Conservation (phyloP, 2,329 filamentous ascomycete species). For the Colletotrichum tabaci region DNA sequence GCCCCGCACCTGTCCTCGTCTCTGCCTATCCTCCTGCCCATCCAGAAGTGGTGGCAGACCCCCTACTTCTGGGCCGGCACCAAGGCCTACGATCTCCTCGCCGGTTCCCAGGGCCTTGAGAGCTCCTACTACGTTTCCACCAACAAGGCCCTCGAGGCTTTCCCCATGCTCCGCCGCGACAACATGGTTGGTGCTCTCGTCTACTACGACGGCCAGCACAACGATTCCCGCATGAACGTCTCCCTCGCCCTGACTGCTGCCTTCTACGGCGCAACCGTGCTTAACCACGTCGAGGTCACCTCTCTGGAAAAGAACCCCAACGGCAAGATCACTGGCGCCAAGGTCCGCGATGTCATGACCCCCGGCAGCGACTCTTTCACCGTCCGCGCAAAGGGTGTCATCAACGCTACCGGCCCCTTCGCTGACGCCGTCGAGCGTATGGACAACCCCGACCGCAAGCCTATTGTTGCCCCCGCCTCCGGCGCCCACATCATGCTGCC, state of each 20-base stretch:
- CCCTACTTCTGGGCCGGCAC: slow-evolving; percentile 81
- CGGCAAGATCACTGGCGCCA: slow-evolving; percentile 79
- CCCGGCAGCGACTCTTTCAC: slow-evolving; percentile 74
- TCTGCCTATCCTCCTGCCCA: slow-evolving; percentile 86
- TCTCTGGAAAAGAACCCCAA: slow-evolving; percentile 78
- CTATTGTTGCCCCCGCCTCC: slow-evolving; percentile 85
- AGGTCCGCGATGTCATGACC: slow-evolving; percentile 65
- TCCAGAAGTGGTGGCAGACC: slow-evolving; percentile 87
- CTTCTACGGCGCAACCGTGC: slow-evolving; percentile 83
- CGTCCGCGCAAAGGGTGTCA: slow-evolving; percentile 84
- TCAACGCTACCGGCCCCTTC: slow-evolving; percentile 89
- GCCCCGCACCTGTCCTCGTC: slow-evolving; percentile 86
- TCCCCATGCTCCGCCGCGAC: slow-evolving; percentile 83
- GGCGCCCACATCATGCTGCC: slow-evolving; percentile 89
- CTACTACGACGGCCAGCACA: slow-evolving; percentile 90
- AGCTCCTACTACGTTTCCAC: slow-evolving; percentile 86
- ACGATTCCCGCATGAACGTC: slow-evolving; percentile 90
- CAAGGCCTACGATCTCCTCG: slow-evolving; percentile 86
- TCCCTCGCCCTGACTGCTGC: slow-evolving; percentile 85
- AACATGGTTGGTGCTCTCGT: slow-evolving; percentile 83
- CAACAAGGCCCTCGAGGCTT: slow-evolving; percentile 82
- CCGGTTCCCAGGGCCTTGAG: slow-evolving; percentile 86
- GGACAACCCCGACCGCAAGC: slow-evolving; percentile 78
- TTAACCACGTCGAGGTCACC: slow-evolving; percentile 87
- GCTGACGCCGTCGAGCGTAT: slow-evolving; percentile 85